Evolutionary conservation across 257 asterid genomes (phyloP).

Genomic region (Scutellaria minor): DNA sequence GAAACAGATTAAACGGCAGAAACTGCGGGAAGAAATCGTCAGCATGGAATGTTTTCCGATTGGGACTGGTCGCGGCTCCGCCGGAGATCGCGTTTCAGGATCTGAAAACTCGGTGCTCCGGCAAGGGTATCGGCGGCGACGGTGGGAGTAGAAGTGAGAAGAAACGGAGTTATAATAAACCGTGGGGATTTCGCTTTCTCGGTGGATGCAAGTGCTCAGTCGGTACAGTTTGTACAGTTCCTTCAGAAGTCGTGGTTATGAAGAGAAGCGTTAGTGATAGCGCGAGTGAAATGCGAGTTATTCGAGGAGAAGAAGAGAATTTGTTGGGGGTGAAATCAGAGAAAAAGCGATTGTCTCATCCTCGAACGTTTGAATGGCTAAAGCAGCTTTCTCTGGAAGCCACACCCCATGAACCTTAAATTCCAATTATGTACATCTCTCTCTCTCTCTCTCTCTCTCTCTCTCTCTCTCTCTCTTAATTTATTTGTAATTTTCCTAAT

Average conservation of each 20-base stretch:
- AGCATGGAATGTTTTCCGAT: conserved; percentile 56
- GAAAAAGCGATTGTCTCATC: conserved; percentile 55
- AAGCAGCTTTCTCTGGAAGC: conserved; percentile 66
- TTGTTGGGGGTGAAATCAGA: conserved; percentile 23
- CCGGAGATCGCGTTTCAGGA: conserved; percentile 60
- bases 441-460: too few relatives aligned
- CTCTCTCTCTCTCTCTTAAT: too few relatives aligned
- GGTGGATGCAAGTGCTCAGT: conserved; percentile 52
- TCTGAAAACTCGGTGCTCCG: conserved; percentile 48
- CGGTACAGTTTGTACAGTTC: conserved; percentile 49
- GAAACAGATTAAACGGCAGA: neutral
- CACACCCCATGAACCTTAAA: conserved; percentile 37
- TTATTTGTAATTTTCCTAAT: neutral
- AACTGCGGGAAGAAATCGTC: conserved; percentile 26
- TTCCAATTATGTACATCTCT: too few relatives aligned
- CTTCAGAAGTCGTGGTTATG: conserved; percentile 29
- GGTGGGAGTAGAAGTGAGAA: conserved; percentile 24
- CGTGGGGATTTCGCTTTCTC: conserved; percentile 37
- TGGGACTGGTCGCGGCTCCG: conserved; percentile 52
- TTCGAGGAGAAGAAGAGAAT: conserved; percentile 24
- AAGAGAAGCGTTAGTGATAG: conserved; percentile 32
- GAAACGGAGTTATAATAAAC: conserved; percentile 36
- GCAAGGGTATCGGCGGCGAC: conserved; percentile 35
- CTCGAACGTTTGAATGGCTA: conserved; percentile 77
- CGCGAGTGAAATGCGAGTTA: conserved; percentile 15